Evolutionary conservation across 257 asterid species (phyloP), one percentile per base, ranked within the genome.

Genomic region (Solanum gandarillasii): DNA sequence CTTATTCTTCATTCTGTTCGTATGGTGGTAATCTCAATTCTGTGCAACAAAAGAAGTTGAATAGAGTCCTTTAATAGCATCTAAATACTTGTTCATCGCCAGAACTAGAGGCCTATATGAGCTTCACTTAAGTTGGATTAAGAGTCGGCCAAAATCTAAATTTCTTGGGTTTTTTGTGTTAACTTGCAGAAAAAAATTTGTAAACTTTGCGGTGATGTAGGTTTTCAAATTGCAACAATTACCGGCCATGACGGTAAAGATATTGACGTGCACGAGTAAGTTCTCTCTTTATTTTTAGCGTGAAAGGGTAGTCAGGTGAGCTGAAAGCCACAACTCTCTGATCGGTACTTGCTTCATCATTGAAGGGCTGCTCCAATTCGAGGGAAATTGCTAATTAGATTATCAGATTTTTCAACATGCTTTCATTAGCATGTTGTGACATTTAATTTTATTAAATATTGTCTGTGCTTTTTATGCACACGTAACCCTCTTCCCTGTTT

Each of bases 201-300:
- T 39, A 39, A 71, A 55, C 90, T 90, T 36, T 94, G 98, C 88
- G 98, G 98, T 75, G 89, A 88, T 75, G 62, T 67, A 60, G 97
- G 97, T 29, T 88, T 82, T 74, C 36, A 13, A 16, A 91, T 90
- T 2, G 92, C 91, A 85, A 58, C 92, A 55, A 20, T 81, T 65
- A 90, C 91, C 55, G 92, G 97, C 89, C 9, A 71, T 65, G 88
- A 21, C 12, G 94, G 97, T 87, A 91, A 92, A 89, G 87, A 32
- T 58, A 87, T 58, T 83, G 36, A 78, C 35, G 92, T 90, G 88
- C 98, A 95, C 88, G 65, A 88, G 98, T 94, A 92, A 88, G 95
- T 73, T 86, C 88, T 55, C 88, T 86, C 46, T 58, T 31, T 78
- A 9, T 20, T 9, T 20, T 35, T 18, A 34, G 43, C 13, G 9